These are phyloP conservation scores for Phytophthora crassamura DNA, from an alignment of 352 stramenopile genomes.

Conservation along the genomic window DNA sequence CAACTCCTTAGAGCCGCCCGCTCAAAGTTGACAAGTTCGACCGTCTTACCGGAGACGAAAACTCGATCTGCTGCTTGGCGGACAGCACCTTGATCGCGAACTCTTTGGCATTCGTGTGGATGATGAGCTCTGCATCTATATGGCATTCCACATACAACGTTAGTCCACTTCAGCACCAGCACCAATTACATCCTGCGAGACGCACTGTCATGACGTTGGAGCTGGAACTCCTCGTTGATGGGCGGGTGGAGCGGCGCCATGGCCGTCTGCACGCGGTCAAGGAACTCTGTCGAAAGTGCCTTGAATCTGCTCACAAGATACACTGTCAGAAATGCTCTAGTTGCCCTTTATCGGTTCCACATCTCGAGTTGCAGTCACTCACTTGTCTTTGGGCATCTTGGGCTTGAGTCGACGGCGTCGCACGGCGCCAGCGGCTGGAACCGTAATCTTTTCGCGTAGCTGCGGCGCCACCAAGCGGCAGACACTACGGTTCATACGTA, in stretches of 20 bases:
- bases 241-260: slow-evolving; percentile 69
- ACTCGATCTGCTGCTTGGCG: slow-evolving; percentile 74
- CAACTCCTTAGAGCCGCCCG: background rate
- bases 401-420: slow-evolving; percentile 49
- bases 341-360: background rate
- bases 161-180: background rate
- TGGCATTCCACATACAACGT: background rate
- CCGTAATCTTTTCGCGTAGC: slow-evolving; percentile 45
- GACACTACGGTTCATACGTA: slow-evolving; percentile 17
- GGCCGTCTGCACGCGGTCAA: slow-evolving; percentile 69
- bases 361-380: slow-evolving; percentile 5
- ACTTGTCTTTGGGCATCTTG: slow-evolving; percentile 67
- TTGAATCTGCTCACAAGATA: slow-evolving; percentile 49
- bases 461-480: slow-evolving; percentile 19
- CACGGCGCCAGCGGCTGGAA: slow-evolving; percentile 28
- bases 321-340: background rate
- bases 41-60: slow-evolving; percentile 59
- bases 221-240: slow-evolving; percentile 62
- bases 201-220: slow-evolving; percentile 53
- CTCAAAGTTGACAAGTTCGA: background rate
- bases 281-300: slow-evolving; percentile 54
- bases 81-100: slow-evolving; percentile 68
- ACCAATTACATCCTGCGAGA: background rate
- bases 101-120: slow-evolving; percentile 56
- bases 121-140: slow-evolving; percentile 51